Evolutionary conservation across 2,329 filamentous ascomycete genomes (phyloP).

Genomic region (Emydomyces testavorans): DNA sequence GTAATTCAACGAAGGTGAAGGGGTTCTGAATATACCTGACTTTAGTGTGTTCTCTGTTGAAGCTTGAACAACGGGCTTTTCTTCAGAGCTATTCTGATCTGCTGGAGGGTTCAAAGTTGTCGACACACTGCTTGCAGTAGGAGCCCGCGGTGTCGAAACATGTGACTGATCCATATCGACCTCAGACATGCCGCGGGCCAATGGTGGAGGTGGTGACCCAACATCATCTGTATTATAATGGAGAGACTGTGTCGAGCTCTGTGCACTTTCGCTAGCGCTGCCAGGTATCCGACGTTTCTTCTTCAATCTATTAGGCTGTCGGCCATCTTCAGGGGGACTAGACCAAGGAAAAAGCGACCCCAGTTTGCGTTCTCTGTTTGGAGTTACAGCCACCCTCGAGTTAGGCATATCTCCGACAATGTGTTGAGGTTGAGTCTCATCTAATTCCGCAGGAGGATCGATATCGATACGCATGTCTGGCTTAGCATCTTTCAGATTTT

Average conservation of each 20-base stretch:
- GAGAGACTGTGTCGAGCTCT: slow-evolving; percentile 79
- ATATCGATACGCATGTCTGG: slow-evolving; percentile 5
- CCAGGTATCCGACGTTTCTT: slow-evolving; percentile 69
- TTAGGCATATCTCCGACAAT: background rate
- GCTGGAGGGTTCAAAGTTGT: background rate
- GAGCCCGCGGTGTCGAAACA: slow-evolving; percentile 25
- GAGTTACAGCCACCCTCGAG: slow-evolving; percentile 30
- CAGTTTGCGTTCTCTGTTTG: slow-evolving; percentile 55
- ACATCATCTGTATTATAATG: slow-evolving; percentile 34
- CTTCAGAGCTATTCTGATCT: slow-evolving; percentile 4
- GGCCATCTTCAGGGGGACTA: slow-evolving; percentile 50
- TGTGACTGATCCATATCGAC: slow-evolving; percentile 22
- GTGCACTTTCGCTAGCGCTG: slow-evolving; percentile 71
- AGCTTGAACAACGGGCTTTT: slow-evolving; percentile 13
- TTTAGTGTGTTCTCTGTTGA: slow-evolving; percentile 39
- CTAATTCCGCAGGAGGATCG: background rate
- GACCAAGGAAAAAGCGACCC: slow-evolving; percentile 57
- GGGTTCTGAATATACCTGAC: slow-evolving; percentile 60
- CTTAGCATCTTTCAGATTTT: slow-evolving; percentile 8
- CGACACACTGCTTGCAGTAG: background rate
- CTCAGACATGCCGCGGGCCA: slow-evolving; percentile 20
- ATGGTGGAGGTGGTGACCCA: slow-evolving; percentile 19
- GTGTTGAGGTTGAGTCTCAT: background rate
- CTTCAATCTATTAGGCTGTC: slow-evolving; percentile 78
- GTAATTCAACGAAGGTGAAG: slow-evolving; percentile 58